Evolutionary conservation across 2,329 filamentous ascomycete genomes (phyloP).

Genomic region (Colletotrichum musicola): DNA sequence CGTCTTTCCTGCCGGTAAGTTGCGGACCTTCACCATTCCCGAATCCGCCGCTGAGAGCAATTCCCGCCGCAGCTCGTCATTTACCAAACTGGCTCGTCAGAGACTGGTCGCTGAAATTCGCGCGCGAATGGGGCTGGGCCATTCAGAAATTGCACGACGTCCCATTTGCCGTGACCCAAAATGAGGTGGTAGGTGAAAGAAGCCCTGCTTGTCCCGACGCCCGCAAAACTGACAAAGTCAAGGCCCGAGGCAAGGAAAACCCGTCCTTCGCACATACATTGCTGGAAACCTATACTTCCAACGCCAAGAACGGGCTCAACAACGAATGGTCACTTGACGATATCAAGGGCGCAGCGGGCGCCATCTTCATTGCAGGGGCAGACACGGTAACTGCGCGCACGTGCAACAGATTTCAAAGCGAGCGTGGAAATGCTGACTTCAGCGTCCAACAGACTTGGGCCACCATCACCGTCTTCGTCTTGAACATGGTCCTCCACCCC

Average conservation of each 20-base stretch:
- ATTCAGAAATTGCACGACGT: conserved; percentile 49
- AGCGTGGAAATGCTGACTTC: conserved; percentile 44
- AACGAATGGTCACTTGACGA: conserved; percentile 50
- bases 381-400: conserved; percentile 53
- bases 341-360: conserved; percentile 61
- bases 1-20: conserved; percentile 57
- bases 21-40: conserved; percentile 32
- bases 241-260: conserved; percentile 37
- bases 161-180: conserved; percentile 47
- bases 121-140: conserved; percentile 50
- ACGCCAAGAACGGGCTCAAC: conserved; percentile 22
- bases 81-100: conserved; percentile 54
- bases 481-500: conserved; percentile 47
- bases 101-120: conserved; percentile 49
- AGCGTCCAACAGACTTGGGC: conserved; percentile 48
- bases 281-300: conserved; percentile 31
- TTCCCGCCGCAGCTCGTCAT: conserved; percentile 49
- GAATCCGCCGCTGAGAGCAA: conserved; percentile 33
- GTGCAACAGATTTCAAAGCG: background rate
- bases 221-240: conserved; percentile 31
- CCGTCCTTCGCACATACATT: conserved; percentile 36
- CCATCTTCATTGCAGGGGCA: conserved; percentile 61
- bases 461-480: conserved; percentile 38
- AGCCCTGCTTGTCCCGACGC: conserved; percentile 28
- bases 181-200: conserved; percentile 43